phyloP scores from a whole-genome alignment of 2,329 filamentous ascomycete genomes.

The Penicillium sp. region DNA sequence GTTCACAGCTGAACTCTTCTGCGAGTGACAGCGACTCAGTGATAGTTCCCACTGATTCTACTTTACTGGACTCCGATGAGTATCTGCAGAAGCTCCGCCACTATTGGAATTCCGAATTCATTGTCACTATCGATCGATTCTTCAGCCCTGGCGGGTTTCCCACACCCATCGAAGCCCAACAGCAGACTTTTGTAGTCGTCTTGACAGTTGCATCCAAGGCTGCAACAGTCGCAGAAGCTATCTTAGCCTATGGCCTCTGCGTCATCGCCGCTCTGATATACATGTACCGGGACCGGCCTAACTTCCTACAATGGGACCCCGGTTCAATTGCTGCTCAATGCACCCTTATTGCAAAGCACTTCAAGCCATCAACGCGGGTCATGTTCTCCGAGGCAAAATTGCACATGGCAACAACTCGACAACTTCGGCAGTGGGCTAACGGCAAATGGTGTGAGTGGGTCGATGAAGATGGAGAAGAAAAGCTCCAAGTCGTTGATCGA shows the following conservation, averaged over 20 bases:
- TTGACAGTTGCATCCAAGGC: conserved; percentile 8
- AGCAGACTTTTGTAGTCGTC: conserved; percentile 5
- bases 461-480: background rate
- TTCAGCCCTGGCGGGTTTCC: conserved; percentile 10
- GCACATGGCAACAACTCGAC: conserved; percentile 15
- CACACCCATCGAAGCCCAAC: conserved; percentile 3
- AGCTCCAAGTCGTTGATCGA: conserved; percentile 10
- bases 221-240: conserved; percentile 7
- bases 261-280: conserved; percentile 2
- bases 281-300: conserved; percentile 17
- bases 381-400: conserved; percentile 7
- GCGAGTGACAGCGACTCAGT: background rate
- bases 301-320: conserved; percentile 21
- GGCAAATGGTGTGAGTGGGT: conserved; percentile 19
- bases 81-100: conserved; percentile 4
- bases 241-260: conserved; percentile 3
- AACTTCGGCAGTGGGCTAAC: conserved; percentile 21
- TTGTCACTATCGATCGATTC: conserved; percentile 12
- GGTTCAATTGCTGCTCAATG: conserved; percentile 25
- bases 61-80: background rate
- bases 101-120: conserved; percentile 15
- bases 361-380: conserved; percentile 4
- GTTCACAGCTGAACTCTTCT: background rate
- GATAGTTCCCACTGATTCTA: background rate
- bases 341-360: conserved; percentile 10